Evolutionary conservation across 2,329 filamentous ascomycete species (phyloP).

Genomic region (Fusarium graminum): DNA sequence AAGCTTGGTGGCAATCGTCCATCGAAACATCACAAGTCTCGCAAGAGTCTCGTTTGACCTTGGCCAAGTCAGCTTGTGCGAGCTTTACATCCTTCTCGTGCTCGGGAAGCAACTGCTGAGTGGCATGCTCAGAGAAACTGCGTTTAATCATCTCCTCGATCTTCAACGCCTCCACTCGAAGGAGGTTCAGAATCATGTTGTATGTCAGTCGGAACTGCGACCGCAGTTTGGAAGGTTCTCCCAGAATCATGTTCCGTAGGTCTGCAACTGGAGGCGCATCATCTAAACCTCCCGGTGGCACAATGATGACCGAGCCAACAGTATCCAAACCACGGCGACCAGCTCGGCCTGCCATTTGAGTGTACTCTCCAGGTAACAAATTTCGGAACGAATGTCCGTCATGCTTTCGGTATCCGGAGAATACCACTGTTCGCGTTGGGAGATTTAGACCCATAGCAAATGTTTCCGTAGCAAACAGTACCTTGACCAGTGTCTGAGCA

Average conservation of each 20-base stretch:
- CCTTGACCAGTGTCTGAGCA: conserved; percentile 93
- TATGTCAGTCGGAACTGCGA: conserved; percentile 98
- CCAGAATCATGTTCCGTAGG: conserved; percentile 93
- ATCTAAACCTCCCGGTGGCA: conserved; percentile 80
- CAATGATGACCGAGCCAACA: conserved; percentile 94
- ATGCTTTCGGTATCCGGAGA: conserved; percentile 96
- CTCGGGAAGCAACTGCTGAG: conserved; percentile 91
- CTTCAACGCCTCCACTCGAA: conserved; percentile 95
- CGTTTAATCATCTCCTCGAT: conserved; percentile 99
- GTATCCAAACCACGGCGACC: conserved; percentile 92
- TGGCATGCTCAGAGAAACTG: conserved; percentile 98
- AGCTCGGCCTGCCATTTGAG: conserved; percentile 97
- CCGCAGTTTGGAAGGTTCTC: conserved; percentile 92
- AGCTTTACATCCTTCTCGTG: conserved; percentile 95
- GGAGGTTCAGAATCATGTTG: conserved; percentile 98
- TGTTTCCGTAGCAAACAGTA: conserved; percentile 96
- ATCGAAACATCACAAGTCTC: conserved; percentile 84
- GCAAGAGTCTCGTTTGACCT: conserved; percentile 89
- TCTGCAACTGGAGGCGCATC: conserved; percentile 89
- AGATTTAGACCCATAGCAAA: conserved; percentile 99
- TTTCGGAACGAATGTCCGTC: conserved; percentile 94
- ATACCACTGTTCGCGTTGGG: conserved; percentile 95
- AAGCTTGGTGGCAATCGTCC: conserved; percentile 83
- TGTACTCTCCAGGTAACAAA: conserved; percentile 94
- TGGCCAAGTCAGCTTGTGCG: conserved; percentile 90